Conservation (phyloP, 179 eudicot species). For the Silene vulgaris region DNA sequence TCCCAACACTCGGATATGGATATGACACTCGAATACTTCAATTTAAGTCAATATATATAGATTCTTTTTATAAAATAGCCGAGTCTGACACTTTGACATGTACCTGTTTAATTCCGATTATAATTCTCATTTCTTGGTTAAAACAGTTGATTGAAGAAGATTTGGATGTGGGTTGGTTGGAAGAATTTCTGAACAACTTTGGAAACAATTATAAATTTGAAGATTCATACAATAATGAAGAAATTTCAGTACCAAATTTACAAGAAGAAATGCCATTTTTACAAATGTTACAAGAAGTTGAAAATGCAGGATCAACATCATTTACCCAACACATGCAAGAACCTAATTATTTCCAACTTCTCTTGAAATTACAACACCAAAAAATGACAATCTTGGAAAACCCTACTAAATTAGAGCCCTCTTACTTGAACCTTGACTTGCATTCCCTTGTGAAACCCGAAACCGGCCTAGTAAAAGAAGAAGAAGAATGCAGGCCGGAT, state of each 20-base stretch:
- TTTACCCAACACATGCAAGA: conserved; percentile 24
- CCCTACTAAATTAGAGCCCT: conserved; percentile 19
- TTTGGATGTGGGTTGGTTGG: conserved; percentile 34
- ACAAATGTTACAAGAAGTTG: conserved; percentile 40
- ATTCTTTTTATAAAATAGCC: no score
- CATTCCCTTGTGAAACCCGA: conserved; percentile 28
- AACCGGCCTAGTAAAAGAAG: conserved; percentile 11
- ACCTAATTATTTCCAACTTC: conserved; percentile 38
- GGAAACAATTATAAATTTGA: conserved; percentile 25
- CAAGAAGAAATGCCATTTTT: conserved; percentile 45
- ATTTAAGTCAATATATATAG: no score
- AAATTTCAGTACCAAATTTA: conserved; percentile 21
- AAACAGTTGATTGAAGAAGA: conserved; percentile 34
- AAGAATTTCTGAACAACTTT: conserved; percentile 29
- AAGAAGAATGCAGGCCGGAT: neutral
- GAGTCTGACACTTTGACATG: no score
- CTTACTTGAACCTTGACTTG: no score
- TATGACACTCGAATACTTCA: no score
- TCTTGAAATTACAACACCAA: conserved; percentile 33
- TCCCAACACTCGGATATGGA: no score
- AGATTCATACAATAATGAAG: conserved; percentile 22
- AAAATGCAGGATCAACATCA: conserved; percentile 12
- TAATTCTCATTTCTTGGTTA: neutral
- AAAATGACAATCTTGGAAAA: conserved; percentile 13
- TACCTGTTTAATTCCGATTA: no score